Base-by-base conservation (phyloP, 257 asterid genomes). In the Nicotiana attenuata region DNA sequence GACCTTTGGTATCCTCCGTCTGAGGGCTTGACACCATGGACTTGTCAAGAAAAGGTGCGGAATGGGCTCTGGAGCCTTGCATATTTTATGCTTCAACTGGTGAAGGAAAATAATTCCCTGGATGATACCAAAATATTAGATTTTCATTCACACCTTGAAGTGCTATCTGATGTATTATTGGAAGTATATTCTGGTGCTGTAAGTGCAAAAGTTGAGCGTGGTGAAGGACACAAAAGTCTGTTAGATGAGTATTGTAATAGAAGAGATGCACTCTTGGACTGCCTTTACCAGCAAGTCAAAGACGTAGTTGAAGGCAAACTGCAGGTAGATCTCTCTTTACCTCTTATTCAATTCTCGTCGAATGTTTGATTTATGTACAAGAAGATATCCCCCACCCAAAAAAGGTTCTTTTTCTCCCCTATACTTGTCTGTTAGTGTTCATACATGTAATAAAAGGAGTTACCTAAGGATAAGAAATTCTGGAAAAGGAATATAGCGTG, bases 21-120 rank as follows among this genome's bases (percentile, higher is more conserved):
- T 47, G 97, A 91, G 87, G 97, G 99, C 84, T 88, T 94, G 87
- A 91, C 91, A 29, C 98, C 99, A 20, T 96, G 99, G 98, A 91
- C 84, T 88, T 90, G 95, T 84, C 93, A 90, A 89, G 82, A 86
- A 84, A 86, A 89, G 78, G 95, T 94, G 55, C 87, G 93, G 87
- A 84, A 82, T 79, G 98, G 99, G 77, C 86, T 94, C 69, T 96
- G 97, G 97, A 90, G 87, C 85, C 84, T 94, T 83, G 98, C 93
- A 11, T 89, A 91, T 67, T 86, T 91, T 88, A 92, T 94, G 97
- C 92, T 92, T 88, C 94, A 86, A 85, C 86, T 96, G 89, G 90
- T 87, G 50, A 87, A 85, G 81, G 97, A 88, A 88, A 85, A 84
- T 16, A 88, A 85, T 80, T 82, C 86, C 63, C 89, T 92, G 82